These are phyloP conservation scores for Microstegium vimineum DNA, from an alignment of 176 grass and related monocot species.

Conservation along the genomic window DNA sequence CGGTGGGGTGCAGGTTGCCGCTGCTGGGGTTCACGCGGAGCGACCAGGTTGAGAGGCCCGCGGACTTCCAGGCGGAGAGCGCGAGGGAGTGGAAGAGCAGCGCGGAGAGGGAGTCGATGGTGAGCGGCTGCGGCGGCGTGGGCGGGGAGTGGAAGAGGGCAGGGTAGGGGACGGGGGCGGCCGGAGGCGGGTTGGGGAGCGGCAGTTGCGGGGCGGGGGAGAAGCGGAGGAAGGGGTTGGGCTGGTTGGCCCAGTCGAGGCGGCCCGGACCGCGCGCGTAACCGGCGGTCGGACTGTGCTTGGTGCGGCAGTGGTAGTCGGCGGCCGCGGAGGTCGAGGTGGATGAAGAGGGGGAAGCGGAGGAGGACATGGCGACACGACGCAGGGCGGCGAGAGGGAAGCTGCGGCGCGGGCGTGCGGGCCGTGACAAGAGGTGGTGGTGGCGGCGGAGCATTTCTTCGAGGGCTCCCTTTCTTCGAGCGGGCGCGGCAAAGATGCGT, in stretches of 20 bases:
- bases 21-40: conserved; percentile 94
- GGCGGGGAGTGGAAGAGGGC: conserved; percentile 30
- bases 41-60: conserved; percentile 71
- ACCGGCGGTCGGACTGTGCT: conserved; percentile 75
- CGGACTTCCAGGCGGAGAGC: conserved; percentile 92
- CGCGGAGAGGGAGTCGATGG: conserved; percentile 54
- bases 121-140: conserved; percentile 29
- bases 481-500: background rate
- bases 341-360: background rate
- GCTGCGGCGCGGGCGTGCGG: background rate
- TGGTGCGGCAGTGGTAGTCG: conserved; percentile 75
- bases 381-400: background rate
- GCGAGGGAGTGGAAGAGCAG: conserved; percentile 87
- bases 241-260: conserved; percentile 95
- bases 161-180: conserved; percentile 18
- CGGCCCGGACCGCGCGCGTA: conserved; percentile 79
- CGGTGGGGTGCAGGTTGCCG: conserved; percentile 94
- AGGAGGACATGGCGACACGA: conserved; percentile 34
- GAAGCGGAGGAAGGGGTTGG: conserved; percentile 94
- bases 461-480: conserved; percentile 12
- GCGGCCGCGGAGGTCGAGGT: conserved; percentile 41
- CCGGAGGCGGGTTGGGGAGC: conserved; percentile 48
- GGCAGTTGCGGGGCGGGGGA: conserved; percentile 23
- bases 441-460: conserved; percentile 26
- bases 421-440: background rate